Evolutionary conservation across 106 monocot species (phyloP).

Genomic region (Narthecium ossifragum): DNA sequence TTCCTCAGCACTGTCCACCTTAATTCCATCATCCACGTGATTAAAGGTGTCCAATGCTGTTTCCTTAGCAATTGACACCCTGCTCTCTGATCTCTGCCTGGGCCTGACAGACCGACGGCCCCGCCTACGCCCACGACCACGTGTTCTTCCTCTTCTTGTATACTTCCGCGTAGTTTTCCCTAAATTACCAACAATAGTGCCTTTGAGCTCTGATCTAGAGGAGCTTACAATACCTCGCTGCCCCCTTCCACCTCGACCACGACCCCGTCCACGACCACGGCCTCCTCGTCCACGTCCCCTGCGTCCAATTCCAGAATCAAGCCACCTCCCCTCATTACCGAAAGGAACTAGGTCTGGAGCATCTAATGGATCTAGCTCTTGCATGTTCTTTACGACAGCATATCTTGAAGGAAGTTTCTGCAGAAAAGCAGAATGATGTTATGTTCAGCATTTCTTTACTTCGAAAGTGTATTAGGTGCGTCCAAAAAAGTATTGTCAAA

Average conservation of each 20-base stretch:
- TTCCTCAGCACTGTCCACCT: slow-evolving; percentile 21
- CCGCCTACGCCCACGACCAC: slow-evolving; percentile 51
- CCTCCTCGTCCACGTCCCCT: slow-evolving; percentile 61
- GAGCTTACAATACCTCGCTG: slow-evolving; percentile 17
- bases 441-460: too few species aligned
- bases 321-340: slow-evolving; percentile 40
- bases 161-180: slow-evolving; percentile 33
- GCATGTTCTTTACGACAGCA: slow-evolving; percentile 32
- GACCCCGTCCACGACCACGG: slow-evolving; percentile 48
- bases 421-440: too few species aligned
- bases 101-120: slow-evolving; percentile 62
- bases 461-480: too few species aligned
- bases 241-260: slow-evolving; percentile 49
- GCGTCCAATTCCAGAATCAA: slow-evolving; percentile 39
- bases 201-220: slow-evolving; percentile 18
- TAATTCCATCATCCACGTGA: slow-evolving; percentile 3
- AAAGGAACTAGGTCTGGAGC: slow-evolving; percentile 25
- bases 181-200: slow-evolving; percentile 11
- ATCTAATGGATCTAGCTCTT: slow-evolving; percentile 27
- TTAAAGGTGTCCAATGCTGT: slow-evolving; percentile 31
- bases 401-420: slow-evolving; percentile 67
- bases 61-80: slow-evolving; percentile 23
- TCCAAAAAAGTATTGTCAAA: too few species aligned
- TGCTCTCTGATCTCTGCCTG: slow-evolving; percentile 32
- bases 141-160: slow-evolving; percentile 37